Evolutionary conservation across 164 flowering plant genomes (phyloP), one percentile per base, ranked within the genome.

Genomic region (Umbellularia californica): DNA sequence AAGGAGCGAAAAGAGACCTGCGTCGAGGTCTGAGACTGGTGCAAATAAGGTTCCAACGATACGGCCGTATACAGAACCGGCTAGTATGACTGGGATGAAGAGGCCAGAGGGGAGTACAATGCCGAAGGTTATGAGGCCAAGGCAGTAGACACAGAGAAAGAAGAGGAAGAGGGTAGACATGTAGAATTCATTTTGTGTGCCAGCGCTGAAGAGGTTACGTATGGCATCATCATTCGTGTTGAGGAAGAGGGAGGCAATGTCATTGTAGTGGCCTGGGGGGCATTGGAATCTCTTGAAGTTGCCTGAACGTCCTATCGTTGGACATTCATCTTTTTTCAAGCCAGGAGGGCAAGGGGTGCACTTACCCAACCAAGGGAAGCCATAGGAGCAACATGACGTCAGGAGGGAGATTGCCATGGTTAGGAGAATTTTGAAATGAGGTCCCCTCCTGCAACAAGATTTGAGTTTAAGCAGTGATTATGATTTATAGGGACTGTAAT

Each of bases 61-160:
- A 25, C 97, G 97, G 0, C 99, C 99, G 75, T 92, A 95, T 9
- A 91, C 84, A 33, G 97, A 90, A 30, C 99, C 99, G 50, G 92
- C 97, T 33, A 95, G 92, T 28, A 95, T 95, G 66, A 95, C 96
- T 1, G 99, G 99, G 71, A 95, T 92, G 83, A 95, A 95, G 75
- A 93, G 94, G 50, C 99, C 99, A 27, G 98, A 88, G 15, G 99
- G 98, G 65, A 93, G 69, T 35, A 97, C 99, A 72, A 90, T 89
- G 28, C 99, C 99, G 70, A 90, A 95, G 17, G 98, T 95, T 68
- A 93, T 50, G 23, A 95, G 84, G 17, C 99, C 98, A 50, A 95
- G 92, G 79, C 50, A 83, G 79, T 85, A 95, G 6, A 86, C 75
- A 2, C 86, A 87, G 24, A 23, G 79, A 70, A 95, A 95, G 87